These are phyloP conservation scores for Sarocladiaceae sp. DNA, from an alignment of 2,329 filamentous ascomycete genomes.

Conservation along the genomic window DNA sequence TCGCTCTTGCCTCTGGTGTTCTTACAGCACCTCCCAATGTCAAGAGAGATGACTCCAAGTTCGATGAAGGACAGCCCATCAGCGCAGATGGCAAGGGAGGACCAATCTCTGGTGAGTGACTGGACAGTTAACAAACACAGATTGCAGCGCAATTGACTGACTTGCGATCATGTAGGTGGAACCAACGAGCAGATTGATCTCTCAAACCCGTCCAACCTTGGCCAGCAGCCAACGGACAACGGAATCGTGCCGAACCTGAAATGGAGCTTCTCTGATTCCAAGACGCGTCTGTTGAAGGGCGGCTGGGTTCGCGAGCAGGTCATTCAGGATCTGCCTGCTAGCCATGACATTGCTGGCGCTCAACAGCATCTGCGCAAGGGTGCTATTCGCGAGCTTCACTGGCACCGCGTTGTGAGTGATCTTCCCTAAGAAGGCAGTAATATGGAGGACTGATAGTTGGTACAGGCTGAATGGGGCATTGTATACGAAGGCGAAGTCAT, in stretches of 20 bases:
- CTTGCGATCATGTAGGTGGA: constrained; percentile 54
- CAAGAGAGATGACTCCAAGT: constrained; percentile 25
- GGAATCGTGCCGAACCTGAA: constrained; percentile 64
- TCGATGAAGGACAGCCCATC: constrained; percentile 51
- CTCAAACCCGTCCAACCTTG: constrained; percentile 61
- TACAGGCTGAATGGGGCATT: constrained; percentile 62
- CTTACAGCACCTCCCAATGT: constrained; percentile 16
- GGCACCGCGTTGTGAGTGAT: constrained; percentile 58
- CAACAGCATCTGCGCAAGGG: constrained; percentile 67
- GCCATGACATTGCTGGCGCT: constrained; percentile 62
- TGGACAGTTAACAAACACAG: too few relatives aligned
- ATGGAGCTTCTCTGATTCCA: constrained; percentile 66
- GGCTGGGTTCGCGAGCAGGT: constrained; percentile 66
- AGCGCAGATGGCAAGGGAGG: constrained; percentile 54
- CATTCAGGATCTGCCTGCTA: constrained; percentile 60
- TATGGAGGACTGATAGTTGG: neutral
- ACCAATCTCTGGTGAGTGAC: constrained; percentile 49
- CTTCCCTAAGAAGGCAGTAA: neutral
- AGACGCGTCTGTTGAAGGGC: constrained; percentile 56
- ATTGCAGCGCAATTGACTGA: too few relatives aligned
- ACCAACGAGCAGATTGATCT: constrained; percentile 59
- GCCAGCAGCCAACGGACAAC: constrained; percentile 56
- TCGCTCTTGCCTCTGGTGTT: constrained; percentile 11
- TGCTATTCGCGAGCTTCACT: constrained; percentile 62
- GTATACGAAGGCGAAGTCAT: constrained; percentile 54